Evolutionary conservation across 257 asterid species (phyloP).

Genomic region (Scutellaria baicalensis): DNA sequence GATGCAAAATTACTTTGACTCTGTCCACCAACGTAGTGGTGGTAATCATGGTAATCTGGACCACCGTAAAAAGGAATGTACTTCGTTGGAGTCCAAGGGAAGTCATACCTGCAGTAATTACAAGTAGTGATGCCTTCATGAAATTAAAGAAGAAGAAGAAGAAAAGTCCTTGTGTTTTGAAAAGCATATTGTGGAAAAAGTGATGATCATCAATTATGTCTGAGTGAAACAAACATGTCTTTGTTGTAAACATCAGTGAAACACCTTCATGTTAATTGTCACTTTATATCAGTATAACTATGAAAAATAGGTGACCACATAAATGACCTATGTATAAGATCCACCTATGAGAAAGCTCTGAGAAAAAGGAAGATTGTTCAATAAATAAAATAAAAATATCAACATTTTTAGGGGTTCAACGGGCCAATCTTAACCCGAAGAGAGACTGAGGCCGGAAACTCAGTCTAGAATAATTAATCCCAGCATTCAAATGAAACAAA

Average conservation of each 20-base stretch:
- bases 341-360: background rate
- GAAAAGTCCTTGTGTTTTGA: background rate
- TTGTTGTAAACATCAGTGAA: background rate
- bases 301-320: background rate
- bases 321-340: background rate
- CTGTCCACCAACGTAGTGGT: slow-evolving; percentile 93
- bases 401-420: background rate
- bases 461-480: background rate
- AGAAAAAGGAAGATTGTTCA: background rate
- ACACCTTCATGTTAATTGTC: background rate
- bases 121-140: slow-evolving; percentile 1
- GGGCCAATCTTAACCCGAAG: background rate
- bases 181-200: background rate
- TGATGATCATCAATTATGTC: background rate
- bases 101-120: slow-evolving; percentile 56
- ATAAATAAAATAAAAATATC: background rate
- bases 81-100: slow-evolving; percentile 92
- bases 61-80: slow-evolving; percentile 96
- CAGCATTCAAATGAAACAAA: background rate
- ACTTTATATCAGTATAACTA: background rate
- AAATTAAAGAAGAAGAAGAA: slow-evolving; percentile 6
- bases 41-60: slow-evolving; percentile 96
- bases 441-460: background rate
- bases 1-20: slow-evolving; percentile 99
- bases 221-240: background rate